Conservation (phyloP, 2,329 filamentous ascomycete species). For the Westerdykella sp. region DNA sequence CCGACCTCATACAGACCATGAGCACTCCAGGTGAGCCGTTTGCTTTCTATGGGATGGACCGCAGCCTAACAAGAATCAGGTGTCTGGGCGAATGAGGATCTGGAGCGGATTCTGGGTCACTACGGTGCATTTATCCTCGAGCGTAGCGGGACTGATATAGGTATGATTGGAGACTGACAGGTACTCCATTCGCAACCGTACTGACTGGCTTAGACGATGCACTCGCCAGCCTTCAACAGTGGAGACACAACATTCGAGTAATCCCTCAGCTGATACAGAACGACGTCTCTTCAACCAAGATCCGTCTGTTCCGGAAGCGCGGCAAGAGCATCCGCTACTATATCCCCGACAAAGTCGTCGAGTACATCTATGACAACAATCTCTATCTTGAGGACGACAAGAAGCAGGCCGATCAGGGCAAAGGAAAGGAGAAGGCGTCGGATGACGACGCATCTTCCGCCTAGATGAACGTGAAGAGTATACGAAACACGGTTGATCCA, state of each 20-base stretch:
- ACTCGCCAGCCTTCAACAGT: slow-evolving; percentile 71
- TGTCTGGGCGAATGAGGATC: slow-evolving; percentile 77
- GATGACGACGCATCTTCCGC: slow-evolving; percentile 15
- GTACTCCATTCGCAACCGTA: background rate
- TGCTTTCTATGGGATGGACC: background rate
- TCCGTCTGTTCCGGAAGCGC: slow-evolving; percentile 60
- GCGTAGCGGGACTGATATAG: slow-evolving; percentile 76
- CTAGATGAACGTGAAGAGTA: slow-evolving; percentile 1
- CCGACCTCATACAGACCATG: slow-evolving; percentile 49
- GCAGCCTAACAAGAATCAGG: slow-evolving; percentile 22
- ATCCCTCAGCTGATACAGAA: slow-evolving; percentile 85
- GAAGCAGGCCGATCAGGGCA: slow-evolving; percentile 32
- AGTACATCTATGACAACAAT: slow-evolving; percentile 37
- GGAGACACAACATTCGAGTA: slow-evolving; percentile 79
- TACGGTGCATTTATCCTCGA: slow-evolving; percentile 85
- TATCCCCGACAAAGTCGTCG: slow-evolving; percentile 35
- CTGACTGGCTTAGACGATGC: slow-evolving; percentile 57
- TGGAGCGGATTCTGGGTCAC: slow-evolving; percentile 79
- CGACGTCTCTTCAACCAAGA: slow-evolving; percentile 75
- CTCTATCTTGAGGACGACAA: slow-evolving; percentile 37
- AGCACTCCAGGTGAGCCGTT: slow-evolving; percentile 37
- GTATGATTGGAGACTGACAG: slow-evolving; percentile 10
- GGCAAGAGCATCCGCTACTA: slow-evolving; percentile 40
- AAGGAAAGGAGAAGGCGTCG: slow-evolving; percentile 28
- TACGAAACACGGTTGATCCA: no score